Base-by-base conservation (phyloP, 1,284 basidiomycete species). In the Apiotrichum sp. region DNA sequence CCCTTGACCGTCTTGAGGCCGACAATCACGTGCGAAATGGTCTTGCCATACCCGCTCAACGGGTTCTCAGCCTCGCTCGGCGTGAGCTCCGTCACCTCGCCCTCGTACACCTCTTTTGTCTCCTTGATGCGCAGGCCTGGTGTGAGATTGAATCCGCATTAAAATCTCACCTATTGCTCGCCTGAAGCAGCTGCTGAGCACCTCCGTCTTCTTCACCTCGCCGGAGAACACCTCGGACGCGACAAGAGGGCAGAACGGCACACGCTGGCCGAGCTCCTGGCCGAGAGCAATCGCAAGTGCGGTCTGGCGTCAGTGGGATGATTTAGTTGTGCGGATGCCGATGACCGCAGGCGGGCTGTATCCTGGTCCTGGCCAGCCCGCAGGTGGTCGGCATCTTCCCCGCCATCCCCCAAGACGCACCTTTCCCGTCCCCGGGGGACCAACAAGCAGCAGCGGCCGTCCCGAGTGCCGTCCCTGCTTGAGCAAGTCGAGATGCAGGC, bases 181-280 rank as follows among this genome's bases (percentile, higher is more conserved):
- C 56, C 95, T 82, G 77, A 98, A 98, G 51, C 86, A 86, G 75
- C 97, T 93, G 58, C 93, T 91, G n/a, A 98, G 79, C 2, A 98
- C 93, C 74, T 98, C 95, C 0, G 95, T 98, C 82, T 98, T 98
- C 80, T 98, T 98, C 55, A 98, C 93, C 76, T 98, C 95, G 8
- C 89, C 86, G 52, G 88, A 91, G 76, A 96, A 98, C 59, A 98
- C 95, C 76, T 98, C 95, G 6, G 86, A 89, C 1, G 93, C 96
- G 31, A 98, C 95, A 89, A 98, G 96, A 1, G 93, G 92, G 72
- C 95, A 98, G 76, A 98, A 98, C 0, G 95, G 95, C 1, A 98
- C 93, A 71, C 97, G 96, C 47, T 83, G 79, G 1, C 95, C 95
- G 0, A 98, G 82, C 70, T 98, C 95, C 63, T 98, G 93, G 6